Evolutionary conservation across 73 alveolate genomes (phyloP).

Genomic region (Paramecium caudatum): DNA sequence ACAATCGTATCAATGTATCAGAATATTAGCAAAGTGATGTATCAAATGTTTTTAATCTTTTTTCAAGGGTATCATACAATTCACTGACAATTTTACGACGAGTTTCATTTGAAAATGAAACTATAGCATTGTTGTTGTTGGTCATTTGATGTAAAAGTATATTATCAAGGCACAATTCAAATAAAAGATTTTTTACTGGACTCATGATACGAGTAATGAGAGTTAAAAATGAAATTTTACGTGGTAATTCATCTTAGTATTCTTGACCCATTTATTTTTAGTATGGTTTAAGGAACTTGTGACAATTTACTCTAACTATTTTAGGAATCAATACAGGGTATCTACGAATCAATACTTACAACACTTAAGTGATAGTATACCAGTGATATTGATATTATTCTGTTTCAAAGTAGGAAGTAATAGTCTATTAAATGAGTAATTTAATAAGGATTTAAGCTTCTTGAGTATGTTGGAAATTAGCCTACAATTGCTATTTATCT

Average conservation of each 20-base stretch:
- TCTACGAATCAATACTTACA: conserved; percentile 27
- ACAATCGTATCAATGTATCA: neutral
- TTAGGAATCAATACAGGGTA: conserved; percentile 42
- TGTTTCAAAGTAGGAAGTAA: neutral
- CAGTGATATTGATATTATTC: conserved; percentile 65
- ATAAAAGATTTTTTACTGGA: conserved; percentile 1
- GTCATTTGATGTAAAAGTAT: neutral
- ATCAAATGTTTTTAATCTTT: neutral
- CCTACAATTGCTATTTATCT: conserved; percentile 25
- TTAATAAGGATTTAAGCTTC: conserved; percentile 29
- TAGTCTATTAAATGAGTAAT: neutral
- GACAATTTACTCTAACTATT: conserved; percentile 18
- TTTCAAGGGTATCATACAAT: conserved; percentile 5
- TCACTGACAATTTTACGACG: conserved; percentile 24
- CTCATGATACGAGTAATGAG: neutral
- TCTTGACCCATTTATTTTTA: neutral
- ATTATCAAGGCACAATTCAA: conserved; percentile 48
- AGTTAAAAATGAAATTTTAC: conserved; percentile 35
- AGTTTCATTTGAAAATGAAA: conserved; percentile 48
- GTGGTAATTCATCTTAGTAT: conserved; percentile 14
- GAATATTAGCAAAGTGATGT: neutral
- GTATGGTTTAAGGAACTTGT: conserved; percentile 24
- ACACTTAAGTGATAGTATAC: conserved; percentile 42
- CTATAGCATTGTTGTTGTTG: conserved; percentile 12
- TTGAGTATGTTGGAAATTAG: conserved; percentile 23